Conservation (phyloP, 1,284 basidiomycete genomes). For the Somion occarium region DNA sequence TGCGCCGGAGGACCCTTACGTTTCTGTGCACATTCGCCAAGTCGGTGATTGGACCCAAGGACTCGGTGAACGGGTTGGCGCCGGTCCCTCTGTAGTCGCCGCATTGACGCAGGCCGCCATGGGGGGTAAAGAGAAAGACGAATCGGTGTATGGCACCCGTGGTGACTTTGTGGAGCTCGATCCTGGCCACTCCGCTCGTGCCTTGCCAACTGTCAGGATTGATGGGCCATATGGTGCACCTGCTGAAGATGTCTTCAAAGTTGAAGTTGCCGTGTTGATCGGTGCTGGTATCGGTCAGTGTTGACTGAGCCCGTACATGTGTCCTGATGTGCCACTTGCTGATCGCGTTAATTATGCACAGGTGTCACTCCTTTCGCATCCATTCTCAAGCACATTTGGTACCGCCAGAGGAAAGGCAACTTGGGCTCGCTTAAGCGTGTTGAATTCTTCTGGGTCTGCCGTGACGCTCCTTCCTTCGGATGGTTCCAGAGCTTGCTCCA, state of each 20-base stretch:
- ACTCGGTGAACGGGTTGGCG: conserved; percentile 80
- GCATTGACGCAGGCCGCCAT: conserved; percentile 71
- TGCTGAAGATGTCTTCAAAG: conserved; percentile 84
- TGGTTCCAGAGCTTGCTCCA: conserved; percentile 89
- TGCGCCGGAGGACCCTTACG: conserved; percentile 86
- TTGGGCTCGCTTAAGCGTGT: conserved; percentile 77
- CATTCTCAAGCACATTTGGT: conserved; percentile 92
- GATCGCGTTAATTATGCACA: conserved; percentile 26
- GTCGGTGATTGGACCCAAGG: conserved; percentile 84
- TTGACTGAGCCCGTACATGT: neutral
- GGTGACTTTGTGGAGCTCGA: conserved; percentile 81
- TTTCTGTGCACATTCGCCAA: conserved; percentile 87
- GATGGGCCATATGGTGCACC: conserved; percentile 89
- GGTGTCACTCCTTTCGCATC: conserved; percentile 88
- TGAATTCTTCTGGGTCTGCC: conserved; percentile 90
- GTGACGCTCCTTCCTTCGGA: conserved; percentile 85
- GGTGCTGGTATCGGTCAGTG: conserved; percentile 83
- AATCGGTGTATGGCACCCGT: conserved; percentile 38
- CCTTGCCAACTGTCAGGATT: conserved; percentile 71
- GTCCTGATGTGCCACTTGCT: too few relatives aligned
- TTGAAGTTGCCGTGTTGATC: conserved; percentile 81
- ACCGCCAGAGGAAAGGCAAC: conserved; percentile 73
- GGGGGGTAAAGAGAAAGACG: conserved; percentile 66
- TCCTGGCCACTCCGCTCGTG: conserved; percentile 35
- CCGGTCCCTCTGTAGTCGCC: conserved; percentile 69